Conservation (phyloP, 2,329 filamentous ascomycete genomes). For the Curvularia sp. region DNA sequence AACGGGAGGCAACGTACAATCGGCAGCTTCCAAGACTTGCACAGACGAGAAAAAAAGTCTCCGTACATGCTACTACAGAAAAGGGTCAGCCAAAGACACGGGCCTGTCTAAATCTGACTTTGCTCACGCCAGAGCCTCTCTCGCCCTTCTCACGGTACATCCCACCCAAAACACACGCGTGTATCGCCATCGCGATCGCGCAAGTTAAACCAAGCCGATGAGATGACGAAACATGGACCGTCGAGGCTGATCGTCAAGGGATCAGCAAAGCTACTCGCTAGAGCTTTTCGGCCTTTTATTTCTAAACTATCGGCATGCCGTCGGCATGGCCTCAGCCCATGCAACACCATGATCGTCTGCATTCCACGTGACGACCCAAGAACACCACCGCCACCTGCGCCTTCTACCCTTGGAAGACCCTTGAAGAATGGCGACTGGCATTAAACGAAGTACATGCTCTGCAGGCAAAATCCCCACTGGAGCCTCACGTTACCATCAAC, state of each 20-base stretch:
- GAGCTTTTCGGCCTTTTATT: not conserved
- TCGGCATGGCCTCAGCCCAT: not conserved
- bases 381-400: not conserved
- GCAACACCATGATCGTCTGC: not conserved
- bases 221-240: not conserved
- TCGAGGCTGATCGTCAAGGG: not conserved
- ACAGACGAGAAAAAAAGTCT: not conserved
- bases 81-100: not conserved
- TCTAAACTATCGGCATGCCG: not conserved
- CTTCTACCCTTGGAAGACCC: not conserved
- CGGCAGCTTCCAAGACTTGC: not conserved
- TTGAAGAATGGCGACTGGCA: not conserved
- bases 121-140: not conserved
- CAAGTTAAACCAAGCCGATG: not conserved
- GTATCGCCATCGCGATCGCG: not conserved
- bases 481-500: not conserved
- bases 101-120: not conserved
- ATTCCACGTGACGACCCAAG: not conserved
- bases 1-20: not conserved
- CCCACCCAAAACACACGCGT: not conserved
- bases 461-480: not conserved
- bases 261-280: not conserved
- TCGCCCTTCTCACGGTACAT: not conserved
- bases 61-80: not conserved
- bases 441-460: not conserved